These are phyloP conservation scores for Lactarius quietus DNA, from an alignment of 768 basidiomycete genomes.

Conservation along the genomic window DNA sequence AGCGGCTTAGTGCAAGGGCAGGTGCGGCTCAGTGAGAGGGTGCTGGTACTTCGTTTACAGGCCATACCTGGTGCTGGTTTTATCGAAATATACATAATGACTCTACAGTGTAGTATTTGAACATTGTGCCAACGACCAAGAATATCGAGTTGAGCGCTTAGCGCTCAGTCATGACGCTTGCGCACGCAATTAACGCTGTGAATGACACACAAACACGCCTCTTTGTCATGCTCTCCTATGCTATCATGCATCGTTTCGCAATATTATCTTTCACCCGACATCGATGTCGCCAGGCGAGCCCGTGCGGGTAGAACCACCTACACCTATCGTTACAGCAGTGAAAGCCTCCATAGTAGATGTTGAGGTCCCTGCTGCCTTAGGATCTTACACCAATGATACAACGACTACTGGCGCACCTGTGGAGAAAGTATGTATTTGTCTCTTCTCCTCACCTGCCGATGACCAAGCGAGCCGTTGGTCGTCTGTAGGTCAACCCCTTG, in stretches of 20 bases:
- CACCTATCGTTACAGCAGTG: not conserved
- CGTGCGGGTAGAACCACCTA: not conserved
- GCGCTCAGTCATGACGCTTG: too few relatives aligned
- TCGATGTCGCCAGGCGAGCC: constrained; percentile 6
- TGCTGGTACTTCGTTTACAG: not conserved
- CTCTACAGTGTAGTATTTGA: too few relatives aligned
- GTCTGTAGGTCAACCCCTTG: constrained; percentile 26
- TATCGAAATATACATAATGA: too few relatives aligned
- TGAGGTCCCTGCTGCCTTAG: constrained; percentile 14
- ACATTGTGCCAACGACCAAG: too few relatives aligned
- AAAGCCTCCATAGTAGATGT: constrained; percentile 4
- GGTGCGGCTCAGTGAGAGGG: not conserved
- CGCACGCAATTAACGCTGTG: not conserved
- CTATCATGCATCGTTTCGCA: not conserved
- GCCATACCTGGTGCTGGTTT: too few relatives aligned
- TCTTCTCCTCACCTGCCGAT: not conserved
- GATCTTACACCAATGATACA: not conserved
- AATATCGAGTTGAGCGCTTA: too few relatives aligned
- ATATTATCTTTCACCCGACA: not conserved
- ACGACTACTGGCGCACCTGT: constrained; percentile 17
- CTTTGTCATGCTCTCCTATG: not conserved
- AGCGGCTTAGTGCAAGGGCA: too few relatives aligned
- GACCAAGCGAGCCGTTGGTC: not conserved
- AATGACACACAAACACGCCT: not conserved
- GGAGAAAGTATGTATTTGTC: constrained; percentile 12